These are phyloP conservation scores for Erythrophleum fordii DNA, from an alignment of 306 rosid species.

Conservation along the genomic window DNA sequence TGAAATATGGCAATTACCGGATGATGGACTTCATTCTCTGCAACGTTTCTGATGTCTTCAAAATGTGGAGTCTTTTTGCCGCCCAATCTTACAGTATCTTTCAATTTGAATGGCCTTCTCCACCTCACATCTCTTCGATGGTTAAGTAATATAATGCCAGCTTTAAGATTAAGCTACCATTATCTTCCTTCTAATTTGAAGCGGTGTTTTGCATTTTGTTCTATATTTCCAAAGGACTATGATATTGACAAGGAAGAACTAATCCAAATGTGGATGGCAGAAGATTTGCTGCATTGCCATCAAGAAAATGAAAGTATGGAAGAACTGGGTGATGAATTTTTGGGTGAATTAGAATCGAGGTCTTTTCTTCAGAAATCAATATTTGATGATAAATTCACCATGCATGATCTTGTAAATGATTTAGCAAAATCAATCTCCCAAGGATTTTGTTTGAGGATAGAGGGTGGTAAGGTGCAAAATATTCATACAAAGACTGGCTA, in stretches of 20 bases:
- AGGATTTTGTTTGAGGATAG: neutral
- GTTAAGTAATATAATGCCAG: neutral
- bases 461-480: neutral
- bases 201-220: neutral
- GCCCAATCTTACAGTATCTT: neutral
- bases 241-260: neutral
- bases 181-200: neutral
- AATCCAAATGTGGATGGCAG: neutral
- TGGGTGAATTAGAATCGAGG: neutral
- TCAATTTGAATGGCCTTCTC: neutral
- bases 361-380: neutral
- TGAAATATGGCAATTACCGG: neutral
- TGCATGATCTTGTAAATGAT: neutral
- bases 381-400: neutral
- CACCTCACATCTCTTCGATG: constrained; percentile 29
- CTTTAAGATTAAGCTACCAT: neutral
- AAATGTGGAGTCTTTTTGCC: constrained; percentile 34
- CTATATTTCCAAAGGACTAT: neutral
- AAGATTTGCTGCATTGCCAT: neutral
- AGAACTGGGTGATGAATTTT: neutral
- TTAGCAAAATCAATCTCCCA: neutral
- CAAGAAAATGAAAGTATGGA: neutral
- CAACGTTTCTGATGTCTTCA: neutral
- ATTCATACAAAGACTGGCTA: neutral
- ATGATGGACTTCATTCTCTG: neutral